These are phyloP conservation scores for Penicillium janthinellum DNA, from an alignment of 2,329 filamentous ascomycete genomes.

Conservation along the genomic window DNA sequence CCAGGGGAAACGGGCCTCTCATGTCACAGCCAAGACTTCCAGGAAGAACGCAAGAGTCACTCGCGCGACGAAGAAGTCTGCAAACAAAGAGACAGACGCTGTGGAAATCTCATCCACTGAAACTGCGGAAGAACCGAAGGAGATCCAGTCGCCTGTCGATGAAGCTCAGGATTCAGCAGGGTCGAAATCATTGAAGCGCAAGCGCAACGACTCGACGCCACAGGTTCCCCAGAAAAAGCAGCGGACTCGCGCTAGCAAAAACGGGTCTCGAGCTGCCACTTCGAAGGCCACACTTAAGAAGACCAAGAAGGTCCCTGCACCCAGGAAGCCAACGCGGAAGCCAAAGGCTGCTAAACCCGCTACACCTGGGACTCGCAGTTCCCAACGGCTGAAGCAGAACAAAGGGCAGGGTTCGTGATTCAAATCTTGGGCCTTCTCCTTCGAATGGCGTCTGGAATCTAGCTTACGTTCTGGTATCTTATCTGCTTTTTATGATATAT, in stretches of 20 bases:
- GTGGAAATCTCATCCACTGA: not conserved
- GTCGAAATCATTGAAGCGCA: not conserved
- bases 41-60: not conserved
- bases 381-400: not conserved
- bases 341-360: not conserved
- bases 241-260: not conserved
- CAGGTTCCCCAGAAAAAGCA: not conserved
- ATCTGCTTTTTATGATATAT: not conserved
- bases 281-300: not conserved
- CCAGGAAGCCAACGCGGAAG: not conserved
- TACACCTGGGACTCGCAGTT: not conserved
- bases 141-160: not conserved
- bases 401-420: not conserved
- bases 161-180: not conserved
- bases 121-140: not conserved
- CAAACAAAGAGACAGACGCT: not conserved
- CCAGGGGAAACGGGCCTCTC: not conserved
- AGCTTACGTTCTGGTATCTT: not conserved
- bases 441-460: not conserved
- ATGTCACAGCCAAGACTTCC: not conserved
- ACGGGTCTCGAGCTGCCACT: not conserved
- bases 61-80: not conserved
- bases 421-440: not conserved
- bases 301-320: not conserved
- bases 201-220: not conserved